Percentiles rank a stretch among this genome's conserved stretches.
Evolutionary conservation across 768 basidiomycete species (phyloP).

Genomic region (Rhizopogon vesiculosus): DNA sequence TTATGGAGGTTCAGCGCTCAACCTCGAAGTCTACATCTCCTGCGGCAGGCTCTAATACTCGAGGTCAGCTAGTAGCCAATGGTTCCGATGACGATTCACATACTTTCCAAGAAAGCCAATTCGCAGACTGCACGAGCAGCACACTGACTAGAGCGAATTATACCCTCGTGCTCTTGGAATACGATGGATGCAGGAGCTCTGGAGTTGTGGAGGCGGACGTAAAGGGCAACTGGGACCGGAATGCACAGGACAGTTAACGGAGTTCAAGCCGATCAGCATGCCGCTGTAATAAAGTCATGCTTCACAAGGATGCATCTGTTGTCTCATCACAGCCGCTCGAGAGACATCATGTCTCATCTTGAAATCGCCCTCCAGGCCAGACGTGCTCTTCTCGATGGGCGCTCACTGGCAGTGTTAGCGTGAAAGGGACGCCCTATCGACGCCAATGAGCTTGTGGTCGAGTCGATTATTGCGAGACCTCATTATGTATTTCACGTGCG

Average conservation of each 20-base stretch:
- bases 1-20: background rate
- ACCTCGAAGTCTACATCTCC: constrained; percentile 12
- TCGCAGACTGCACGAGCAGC: constrained; percentile 17
- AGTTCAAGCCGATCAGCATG: constrained; percentile 47
- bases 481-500: constrained; percentile 58
- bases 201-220: constrained; percentile 72
- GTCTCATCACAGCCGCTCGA: constrained; percentile 67
- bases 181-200: constrained; percentile 41
- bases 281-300: constrained; percentile 27
- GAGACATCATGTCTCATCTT: constrained; percentile 78
- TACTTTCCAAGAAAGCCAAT: constrained; percentile 33
- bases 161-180: constrained; percentile 59
- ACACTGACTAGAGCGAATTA: constrained; percentile 70
- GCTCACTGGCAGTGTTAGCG: too few species aligned
- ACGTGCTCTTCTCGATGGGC: constrained; percentile 74
- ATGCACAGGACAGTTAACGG: constrained; percentile 16
- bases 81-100: constrained; percentile 35
- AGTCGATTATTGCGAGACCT: constrained; percentile 57
- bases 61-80: constrained; percentile 43
- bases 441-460: constrained; percentile 28
- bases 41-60: constrained; percentile 45
- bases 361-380: constrained; percentile 34
- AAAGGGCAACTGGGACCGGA: constrained; percentile 66
- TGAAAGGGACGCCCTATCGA: constrained; percentile 9
- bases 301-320: constrained; percentile 38